Evolutionary conservation across 1,284 basidiomycete genomes (phyloP), one percentile per base, ranked within the genome.

Genomic region (Cutaneotrichosporon dermatis): DNA sequence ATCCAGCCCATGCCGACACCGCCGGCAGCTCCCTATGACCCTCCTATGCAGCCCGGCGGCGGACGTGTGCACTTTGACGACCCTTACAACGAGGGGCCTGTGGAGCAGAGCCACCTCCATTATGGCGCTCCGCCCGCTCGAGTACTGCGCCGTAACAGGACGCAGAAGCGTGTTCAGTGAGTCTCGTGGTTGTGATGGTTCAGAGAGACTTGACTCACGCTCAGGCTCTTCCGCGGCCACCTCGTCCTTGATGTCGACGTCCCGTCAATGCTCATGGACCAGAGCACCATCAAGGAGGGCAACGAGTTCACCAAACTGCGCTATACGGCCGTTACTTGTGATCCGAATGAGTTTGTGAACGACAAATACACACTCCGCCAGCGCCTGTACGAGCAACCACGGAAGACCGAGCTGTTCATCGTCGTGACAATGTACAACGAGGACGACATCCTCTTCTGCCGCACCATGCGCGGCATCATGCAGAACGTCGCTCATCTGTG

Each of bases 271-370:
- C 81, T 95, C 34, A 82, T 95, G 16, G 85, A 90, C 59, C 85
- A 90, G 81, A 90, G 88, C 65, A 80, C 84, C 2, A 77, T 84
- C 64, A 84, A 85, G 57, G 87, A 84, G 55, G 90, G 91, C 62
- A 85, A 89, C 60, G 95, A 99, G 77, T 95, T 93, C 75, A 92
- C 90, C 2, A 88, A 93, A 76, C 92, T 97, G 90, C 85, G 94
- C 6, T 93, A 94, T 78, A 88, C 87, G 1, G 92, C 91, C 0
- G 90, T 89, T n/a, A 95, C 92, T 0, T 92, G 89, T 76, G 91
- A 95, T 75, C 92, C 92, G 3, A 90, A 95, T 73, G 86, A 91
- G 70, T 96, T 95, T 76, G 83, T 86, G 67, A 81, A 85, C 36
- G 80, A 84, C 44, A 86, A 87, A 3, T 96, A 92, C 79, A 90